Evolutionary conservation across 2,329 filamentous ascomycete genomes (phyloP).

Genomic region (Sphaceloma murrayae): DNA sequence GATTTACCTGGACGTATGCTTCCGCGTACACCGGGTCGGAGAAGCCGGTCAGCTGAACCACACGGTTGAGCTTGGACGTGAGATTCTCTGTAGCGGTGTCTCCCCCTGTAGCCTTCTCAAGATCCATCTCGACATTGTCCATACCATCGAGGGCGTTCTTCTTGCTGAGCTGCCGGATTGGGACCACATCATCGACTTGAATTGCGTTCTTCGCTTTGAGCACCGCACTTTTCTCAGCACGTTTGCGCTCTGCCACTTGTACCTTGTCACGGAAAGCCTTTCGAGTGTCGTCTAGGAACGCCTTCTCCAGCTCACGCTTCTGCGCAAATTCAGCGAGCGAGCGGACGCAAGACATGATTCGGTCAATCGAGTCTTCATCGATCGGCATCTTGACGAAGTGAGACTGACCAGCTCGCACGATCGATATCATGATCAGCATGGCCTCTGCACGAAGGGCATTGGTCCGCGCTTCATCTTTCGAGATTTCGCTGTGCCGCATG

Average conservation of each 20-base stretch:
- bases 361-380: constrained; percentile 95
- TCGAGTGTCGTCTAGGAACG: constrained; percentile 88
- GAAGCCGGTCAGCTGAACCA: constrained; percentile 96
- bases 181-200: constrained; percentile 90
- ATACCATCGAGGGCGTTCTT: constrained; percentile 74
- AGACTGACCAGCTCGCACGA: constrained; percentile 96
- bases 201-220: constrained; percentile 90
- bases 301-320: constrained; percentile 81
- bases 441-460: constrained; percentile 92
- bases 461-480: constrained; percentile 71
- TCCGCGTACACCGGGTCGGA: constrained; percentile 98
- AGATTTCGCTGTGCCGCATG: constrained; percentile 94
- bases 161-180: constrained; percentile 85
- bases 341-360: constrained; percentile 94
- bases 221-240: constrained; percentile 83
- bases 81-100: constrained; percentile 77
- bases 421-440: constrained; percentile 99
- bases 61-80: constrained; percentile 85
- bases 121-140: constrained; percentile 78
- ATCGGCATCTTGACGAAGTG: constrained; percentile 96
- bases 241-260: constrained; percentile 93
- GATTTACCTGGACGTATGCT: constrained; percentile 96
- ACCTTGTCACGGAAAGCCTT: constrained; percentile 97
- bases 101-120: constrained; percentile 89
- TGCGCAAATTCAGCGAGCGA: constrained; percentile 82